Conservation (phyloP, 2,329 filamentous ascomycete species). For the Calonectria pauciramosa region DNA sequence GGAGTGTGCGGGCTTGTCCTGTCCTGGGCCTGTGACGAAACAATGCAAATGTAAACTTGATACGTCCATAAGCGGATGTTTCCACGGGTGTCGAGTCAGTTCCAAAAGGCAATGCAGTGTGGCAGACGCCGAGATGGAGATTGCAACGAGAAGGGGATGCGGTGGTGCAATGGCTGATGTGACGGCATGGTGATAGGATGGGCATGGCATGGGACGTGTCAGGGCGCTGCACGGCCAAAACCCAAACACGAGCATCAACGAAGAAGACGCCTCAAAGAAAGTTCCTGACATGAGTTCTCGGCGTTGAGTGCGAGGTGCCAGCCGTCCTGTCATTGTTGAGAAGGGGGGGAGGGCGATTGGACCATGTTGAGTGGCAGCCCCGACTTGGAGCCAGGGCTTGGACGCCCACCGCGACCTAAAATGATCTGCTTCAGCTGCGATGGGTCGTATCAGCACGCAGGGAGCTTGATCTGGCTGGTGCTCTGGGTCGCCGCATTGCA, state of each 20-base stretch:
- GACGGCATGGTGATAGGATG: conserved; percentile 11
- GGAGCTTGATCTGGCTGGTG: conserved; percentile 4
- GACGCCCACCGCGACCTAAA: conserved; percentile 6
- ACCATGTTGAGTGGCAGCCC: conserved; percentile 25
- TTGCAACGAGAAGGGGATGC: conserved; percentile 3
- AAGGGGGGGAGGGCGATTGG: conserved; percentile 20
- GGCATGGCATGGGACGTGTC: conserved; percentile 13
- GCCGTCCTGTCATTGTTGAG: conserved; percentile 16
- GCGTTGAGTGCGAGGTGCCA: not conserved
- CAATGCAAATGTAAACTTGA: conserved; percentile 3
- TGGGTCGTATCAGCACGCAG: conserved; percentile 18
- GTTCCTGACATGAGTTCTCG: conserved; percentile 16
- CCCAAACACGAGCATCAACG: conserved; percentile 6
- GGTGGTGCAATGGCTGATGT: conserved; percentile 18
- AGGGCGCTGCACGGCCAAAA: conserved; percentile 7
- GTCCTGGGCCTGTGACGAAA: not conserved
- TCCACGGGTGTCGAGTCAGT: conserved; percentile 10
- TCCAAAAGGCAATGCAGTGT: not conserved
- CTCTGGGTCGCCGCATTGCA: not conserved
- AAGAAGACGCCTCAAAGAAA: not conserved
- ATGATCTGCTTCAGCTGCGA: conserved; percentile 24
- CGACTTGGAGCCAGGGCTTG: conserved; percentile 16
- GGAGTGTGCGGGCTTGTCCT: conserved; percentile 1
- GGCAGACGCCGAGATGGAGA: conserved; percentile 12
- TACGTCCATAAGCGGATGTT: conserved; percentile 10